Conservation (phyloP, 345 rosid species). For the Gossypium anomalum region DNA sequence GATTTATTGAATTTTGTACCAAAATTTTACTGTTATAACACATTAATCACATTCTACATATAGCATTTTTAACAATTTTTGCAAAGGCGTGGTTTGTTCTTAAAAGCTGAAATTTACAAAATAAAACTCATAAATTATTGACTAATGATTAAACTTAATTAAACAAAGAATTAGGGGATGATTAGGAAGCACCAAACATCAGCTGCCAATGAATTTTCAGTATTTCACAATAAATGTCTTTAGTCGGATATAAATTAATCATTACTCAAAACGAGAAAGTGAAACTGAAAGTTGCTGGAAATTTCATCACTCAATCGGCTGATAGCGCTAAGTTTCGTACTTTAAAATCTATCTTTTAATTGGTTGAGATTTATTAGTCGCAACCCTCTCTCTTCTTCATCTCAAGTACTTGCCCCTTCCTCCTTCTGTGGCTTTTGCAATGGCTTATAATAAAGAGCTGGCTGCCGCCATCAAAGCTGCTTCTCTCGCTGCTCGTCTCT, state of each 20-base stretch:
- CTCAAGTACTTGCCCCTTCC: not conserved
- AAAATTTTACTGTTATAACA: too few species aligned
- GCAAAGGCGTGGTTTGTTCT: too few species aligned
- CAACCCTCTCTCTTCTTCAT: not conserved
- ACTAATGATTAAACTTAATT: not conserved
- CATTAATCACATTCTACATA: too few species aligned
- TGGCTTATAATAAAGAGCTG: conserved; percentile 81
- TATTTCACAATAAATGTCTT: not conserved
- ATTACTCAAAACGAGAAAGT: not conserved
- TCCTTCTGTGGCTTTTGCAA: conserved; percentile 19
- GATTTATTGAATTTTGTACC: too few species aligned
- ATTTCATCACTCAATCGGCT: not conserved
- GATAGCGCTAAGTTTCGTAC: not conserved
- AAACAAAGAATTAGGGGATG: not conserved
- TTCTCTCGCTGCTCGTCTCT: conserved; percentile 83
- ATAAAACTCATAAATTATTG: too few species aligned
- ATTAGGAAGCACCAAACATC: not conserved
- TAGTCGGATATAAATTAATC: not conserved
- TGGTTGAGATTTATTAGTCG: conserved; percentile 21
- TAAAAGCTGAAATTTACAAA: too few species aligned
- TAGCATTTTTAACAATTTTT: too few species aligned
- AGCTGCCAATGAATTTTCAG: not conserved
- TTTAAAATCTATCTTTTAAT: conserved; percentile 20
- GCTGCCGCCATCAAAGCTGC: conserved; percentile 88
- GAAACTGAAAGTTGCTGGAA: not conserved